These are phyloP conservation scores for Coelastrella sp. DNA, from an alignment of 139 green algal genomes.

Conservation along the genomic window DNA sequence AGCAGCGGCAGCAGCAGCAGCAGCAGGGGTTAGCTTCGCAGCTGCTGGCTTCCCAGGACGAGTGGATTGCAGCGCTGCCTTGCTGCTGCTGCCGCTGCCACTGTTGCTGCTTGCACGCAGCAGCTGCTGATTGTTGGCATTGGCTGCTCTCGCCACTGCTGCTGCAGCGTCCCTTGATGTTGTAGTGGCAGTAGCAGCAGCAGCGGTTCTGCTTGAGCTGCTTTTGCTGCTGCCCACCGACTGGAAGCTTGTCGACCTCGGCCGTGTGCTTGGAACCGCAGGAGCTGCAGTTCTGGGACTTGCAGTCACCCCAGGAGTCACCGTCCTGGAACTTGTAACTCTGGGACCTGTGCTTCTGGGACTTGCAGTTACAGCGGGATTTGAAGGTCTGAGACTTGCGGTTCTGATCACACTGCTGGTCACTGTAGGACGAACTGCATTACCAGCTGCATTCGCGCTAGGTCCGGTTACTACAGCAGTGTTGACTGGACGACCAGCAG, in stretches of 20 bases:
- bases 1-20: not conserved
- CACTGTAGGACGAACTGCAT: too few relatives aligned
- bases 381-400: too few relatives aligned
- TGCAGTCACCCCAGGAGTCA: too few relatives aligned
- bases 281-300: too few relatives aligned
- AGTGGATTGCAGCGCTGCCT: too few relatives aligned
- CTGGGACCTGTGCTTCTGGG: too few relatives aligned
- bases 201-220: not conserved
- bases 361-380: too few relatives aligned
- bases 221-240: not conserved
- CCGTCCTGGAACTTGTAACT: too few relatives aligned
- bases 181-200: not conserved
- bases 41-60: not conserved
- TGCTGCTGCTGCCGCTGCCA: not conserved
- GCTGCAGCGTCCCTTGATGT: not conserved
- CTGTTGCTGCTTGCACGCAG: constrained; percentile 11
- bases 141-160: not conserved
- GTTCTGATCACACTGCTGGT: too few relatives aligned
- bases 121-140: not conserved
- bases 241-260: not conserved
- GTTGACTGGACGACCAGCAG: too few relatives aligned
- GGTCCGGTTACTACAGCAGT: too few relatives aligned
- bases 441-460: too few relatives aligned
- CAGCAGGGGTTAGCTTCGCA: not conserved
- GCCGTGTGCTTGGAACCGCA: not conserved